Evolutionary conservation across 2,329 filamentous ascomycete genomes (phyloP).

Genomic region (Aphanoascus verrucosus): DNA sequence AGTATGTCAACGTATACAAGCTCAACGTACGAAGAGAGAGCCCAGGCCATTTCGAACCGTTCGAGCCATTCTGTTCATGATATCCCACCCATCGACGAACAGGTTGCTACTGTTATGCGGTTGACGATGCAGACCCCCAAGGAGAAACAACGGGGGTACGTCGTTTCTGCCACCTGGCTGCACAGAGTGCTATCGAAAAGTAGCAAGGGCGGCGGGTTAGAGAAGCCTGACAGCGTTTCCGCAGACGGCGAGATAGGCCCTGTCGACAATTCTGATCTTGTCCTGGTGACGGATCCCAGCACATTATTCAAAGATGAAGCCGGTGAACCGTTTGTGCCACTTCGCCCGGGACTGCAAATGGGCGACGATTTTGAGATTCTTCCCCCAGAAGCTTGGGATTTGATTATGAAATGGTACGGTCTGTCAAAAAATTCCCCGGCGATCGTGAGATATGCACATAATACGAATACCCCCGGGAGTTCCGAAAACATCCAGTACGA

Average conservation of each 20-base stretch:
- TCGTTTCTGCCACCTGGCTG: conserved; percentile 74
- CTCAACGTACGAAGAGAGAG: conserved; percentile 22
- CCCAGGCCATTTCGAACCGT: conserved; percentile 15
- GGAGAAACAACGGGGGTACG: conserved; percentile 63
- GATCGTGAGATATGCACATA: conserved; percentile 66
- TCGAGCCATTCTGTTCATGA: conserved; percentile 13
- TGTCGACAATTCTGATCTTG: conserved; percentile 77
- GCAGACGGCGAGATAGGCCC: conserved; percentile 59
- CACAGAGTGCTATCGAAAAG: conserved; percentile 58
- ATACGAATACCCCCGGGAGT: conserved; percentile 52
- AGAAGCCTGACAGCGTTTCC: conserved; percentile 49
- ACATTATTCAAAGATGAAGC: conserved; percentile 36
- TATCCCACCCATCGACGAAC: conserved; percentile 49
- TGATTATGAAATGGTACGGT: conserved; percentile 74
- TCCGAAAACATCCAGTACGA: conserved; percentile 68
- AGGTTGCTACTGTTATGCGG: conserved; percentile 61
- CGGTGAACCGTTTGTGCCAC: conserved; percentile 54
- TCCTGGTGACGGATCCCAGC: conserved; percentile 45
- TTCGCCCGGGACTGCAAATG: conserved; percentile 55
- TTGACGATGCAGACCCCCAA: conserved; percentile 46
- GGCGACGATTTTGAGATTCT: conserved; percentile 67
- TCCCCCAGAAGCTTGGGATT: conserved; percentile 67
- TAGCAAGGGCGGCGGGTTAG: conserved; percentile 45
- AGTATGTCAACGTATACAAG: conserved; percentile 30
- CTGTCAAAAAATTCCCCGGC: conserved; percentile 56